phyloP scores from a whole-genome alignment of 140 eudicot species.

The Erigeron philadelphicus region DNA sequence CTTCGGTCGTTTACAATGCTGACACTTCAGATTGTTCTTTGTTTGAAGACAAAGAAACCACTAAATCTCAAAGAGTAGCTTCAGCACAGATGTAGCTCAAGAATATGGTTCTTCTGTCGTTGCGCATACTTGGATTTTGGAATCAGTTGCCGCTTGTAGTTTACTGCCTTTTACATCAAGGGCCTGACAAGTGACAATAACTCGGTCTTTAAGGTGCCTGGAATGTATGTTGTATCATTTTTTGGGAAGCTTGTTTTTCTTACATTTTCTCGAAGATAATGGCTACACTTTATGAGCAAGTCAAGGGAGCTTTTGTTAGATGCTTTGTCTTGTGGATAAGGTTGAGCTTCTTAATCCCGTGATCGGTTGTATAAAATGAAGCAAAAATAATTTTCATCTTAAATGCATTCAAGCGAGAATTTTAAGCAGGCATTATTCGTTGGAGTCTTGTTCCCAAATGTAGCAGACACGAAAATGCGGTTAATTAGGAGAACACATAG shows the following conservation, averaged over 20 bases:
- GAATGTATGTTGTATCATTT: background rate
- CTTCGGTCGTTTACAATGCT: slow-evolving; percentile 51
- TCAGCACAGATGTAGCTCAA: slow-evolving; percentile 54
- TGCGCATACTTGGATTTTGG: slow-evolving; percentile 78
- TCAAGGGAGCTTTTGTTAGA: slow-evolving; percentile 9
- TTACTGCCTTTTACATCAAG: slow-evolving; percentile 33
- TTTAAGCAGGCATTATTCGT: too few relatives aligned
- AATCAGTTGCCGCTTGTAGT: slow-evolving; percentile 65
- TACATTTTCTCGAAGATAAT: background rate
- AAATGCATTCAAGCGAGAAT: too few relatives aligned
- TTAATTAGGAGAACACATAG: too few relatives aligned
- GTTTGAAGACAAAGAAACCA: slow-evolving; percentile 29
- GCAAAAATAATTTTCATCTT: too few relatives aligned
- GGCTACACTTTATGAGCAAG: background rate
- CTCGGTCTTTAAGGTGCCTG: background rate
- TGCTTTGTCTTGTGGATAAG: background rate
- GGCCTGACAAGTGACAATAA: background rate
- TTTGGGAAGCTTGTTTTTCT: background rate
- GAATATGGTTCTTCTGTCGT: slow-evolving; percentile 35
- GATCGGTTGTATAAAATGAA: background rate
- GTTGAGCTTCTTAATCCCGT: background rate
- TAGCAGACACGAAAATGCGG: too few relatives aligned
- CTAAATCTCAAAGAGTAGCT: slow-evolving; percentile 33
- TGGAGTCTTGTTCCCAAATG: too few relatives aligned
- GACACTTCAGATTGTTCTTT: slow-evolving; percentile 32